Evolutionary conservation across 345 rosid species (phyloP).

Genomic region (Lagerstroemia speciosa): DNA sequence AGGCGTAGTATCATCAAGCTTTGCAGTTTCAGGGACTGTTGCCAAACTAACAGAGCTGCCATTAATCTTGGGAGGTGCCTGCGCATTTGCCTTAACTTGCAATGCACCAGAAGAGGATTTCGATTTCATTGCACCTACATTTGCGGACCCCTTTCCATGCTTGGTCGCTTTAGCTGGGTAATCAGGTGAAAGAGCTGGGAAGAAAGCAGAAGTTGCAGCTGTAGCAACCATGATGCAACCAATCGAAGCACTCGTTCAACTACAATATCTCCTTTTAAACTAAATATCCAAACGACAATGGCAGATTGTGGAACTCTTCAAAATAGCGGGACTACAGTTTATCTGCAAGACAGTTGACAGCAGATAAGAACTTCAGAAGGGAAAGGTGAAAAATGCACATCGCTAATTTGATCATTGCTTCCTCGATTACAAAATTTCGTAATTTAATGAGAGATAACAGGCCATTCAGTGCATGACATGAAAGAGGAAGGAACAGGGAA

Average conservation of each 20-base stretch:
- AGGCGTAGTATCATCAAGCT: constrained; percentile 35
- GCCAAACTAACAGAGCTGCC: constrained; percentile 49
- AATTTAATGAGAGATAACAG: not conserved
- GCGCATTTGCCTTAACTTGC: constrained; percentile 82
- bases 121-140: constrained; percentile 35
- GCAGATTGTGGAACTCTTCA: not conserved
- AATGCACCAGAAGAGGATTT: constrained; percentile 43
- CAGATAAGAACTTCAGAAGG: not conserved
- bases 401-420: not conserved
- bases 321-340: not conserved
- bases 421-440: not conserved
- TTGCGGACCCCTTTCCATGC: constrained; percentile 33
- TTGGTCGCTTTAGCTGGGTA: constrained; percentile 38
- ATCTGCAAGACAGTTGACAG: not conserved
- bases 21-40: constrained; percentile 34
- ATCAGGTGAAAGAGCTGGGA: constrained; percentile 51
- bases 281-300: not conserved
- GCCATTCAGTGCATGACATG: not conserved
- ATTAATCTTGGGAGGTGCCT: constrained; percentile 81
- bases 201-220: constrained; percentile 67
- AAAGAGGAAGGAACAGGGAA: not conserved
- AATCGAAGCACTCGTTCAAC: not conserved
- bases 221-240: constrained; percentile 53
- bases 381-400: not conserved
- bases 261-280: not conserved